These are phyloP conservation scores for Piromyces finnis DNA, from an alignment of 192 early-diverging fungal genomes.

Conservation along the genomic window DNA sequence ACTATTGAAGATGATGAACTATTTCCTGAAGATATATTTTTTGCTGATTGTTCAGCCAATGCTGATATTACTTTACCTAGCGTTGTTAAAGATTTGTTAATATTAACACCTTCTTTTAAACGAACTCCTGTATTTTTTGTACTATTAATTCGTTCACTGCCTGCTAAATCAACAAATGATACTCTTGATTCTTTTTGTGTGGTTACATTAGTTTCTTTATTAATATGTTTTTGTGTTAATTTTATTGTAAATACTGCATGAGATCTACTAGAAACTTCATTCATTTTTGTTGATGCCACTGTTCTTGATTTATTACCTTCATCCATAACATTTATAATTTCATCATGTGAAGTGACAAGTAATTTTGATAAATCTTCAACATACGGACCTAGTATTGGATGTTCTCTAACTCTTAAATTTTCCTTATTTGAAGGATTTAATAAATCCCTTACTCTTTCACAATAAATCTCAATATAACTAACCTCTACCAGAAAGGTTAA, in stretches of 20 bases:
- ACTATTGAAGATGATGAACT: neutral
- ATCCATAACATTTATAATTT: conserved; percentile 57
- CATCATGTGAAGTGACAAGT: conserved; percentile 51
- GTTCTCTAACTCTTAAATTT: conserved; percentile 65
- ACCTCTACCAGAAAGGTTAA: conserved; percentile 51
- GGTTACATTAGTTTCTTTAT: conserved; percentile 24
- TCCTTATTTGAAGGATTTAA: conserved; percentile 53
- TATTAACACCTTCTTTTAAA: conserved; percentile 81
- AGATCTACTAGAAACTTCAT: conserved; percentile 74
- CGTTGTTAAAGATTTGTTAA: conserved; percentile 81
- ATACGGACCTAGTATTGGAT: conserved; percentile 59
- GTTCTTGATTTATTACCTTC: conserved; percentile 73
- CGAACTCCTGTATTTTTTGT: conserved; percentile 70
- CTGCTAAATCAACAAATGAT: conserved; percentile 81
- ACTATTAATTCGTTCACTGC: conserved; percentile 73
- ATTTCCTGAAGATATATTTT: conserved; percentile 2
- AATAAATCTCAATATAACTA: conserved; percentile 86
- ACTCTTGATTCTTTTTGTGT: conserved; percentile 63
- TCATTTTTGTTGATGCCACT: conserved; percentile 87
- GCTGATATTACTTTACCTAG: conserved; percentile 88
- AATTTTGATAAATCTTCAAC: conserved; percentile 76
- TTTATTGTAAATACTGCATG: conserved; percentile 69
- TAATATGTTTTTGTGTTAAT: conserved; percentile 42
- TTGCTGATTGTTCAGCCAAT: conserved; percentile 33
- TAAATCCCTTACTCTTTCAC: conserved; percentile 64